Conservation (phyloP, 2,329 filamentous ascomycete species). For the Rutstroemia sp. region DNA sequence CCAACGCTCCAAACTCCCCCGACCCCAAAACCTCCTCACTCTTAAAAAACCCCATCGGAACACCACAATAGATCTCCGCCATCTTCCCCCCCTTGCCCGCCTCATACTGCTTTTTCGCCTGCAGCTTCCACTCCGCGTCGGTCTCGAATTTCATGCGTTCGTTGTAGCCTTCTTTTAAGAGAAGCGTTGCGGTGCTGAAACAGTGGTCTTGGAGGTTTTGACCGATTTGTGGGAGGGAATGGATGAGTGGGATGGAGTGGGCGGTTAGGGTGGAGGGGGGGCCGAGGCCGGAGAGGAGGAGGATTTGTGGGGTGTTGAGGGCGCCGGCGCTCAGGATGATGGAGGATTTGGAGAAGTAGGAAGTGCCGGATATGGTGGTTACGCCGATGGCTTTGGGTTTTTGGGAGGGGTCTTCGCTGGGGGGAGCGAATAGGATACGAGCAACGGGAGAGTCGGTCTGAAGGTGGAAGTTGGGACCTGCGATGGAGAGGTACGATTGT, state of each 20-base stretch:
- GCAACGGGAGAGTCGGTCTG: slow-evolving; percentile 41
- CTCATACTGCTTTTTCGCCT: not conserved
- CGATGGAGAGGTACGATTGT: slow-evolving; percentile 37
- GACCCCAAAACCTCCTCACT: not conserved
- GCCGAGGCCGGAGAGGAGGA: slow-evolving; percentile 41
- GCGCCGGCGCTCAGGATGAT: slow-evolving; percentile 43
- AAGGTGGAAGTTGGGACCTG: slow-evolving; percentile 45
- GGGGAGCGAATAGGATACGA: slow-evolving; percentile 36
- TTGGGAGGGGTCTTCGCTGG: no score
- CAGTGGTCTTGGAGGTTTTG: slow-evolving; percentile 47
- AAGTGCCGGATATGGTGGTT: slow-evolving; percentile 32
- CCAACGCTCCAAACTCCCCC: not conserved
- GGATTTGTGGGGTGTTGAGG: slow-evolving; percentile 40
- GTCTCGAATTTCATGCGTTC: slow-evolving; percentile 35
- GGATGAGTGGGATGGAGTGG: slow-evolving; percentile 44
- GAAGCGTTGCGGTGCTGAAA: slow-evolving; percentile 30
- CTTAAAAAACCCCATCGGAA: not conserved
- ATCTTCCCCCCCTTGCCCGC: not conserved
- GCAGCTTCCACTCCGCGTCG: slow-evolving; percentile 29
- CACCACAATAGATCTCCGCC: not conserved
- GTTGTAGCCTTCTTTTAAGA: slow-evolving; percentile 19
- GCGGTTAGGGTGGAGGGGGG: slow-evolving; percentile 33
- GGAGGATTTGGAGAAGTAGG: slow-evolving; percentile 30
- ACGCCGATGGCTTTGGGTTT: slow-evolving; percentile 38
- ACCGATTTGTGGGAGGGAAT: slow-evolving; percentile 56